Base-by-base conservation (phyloP, 257 asterid genomes). In the Cinchona pubescens region DNA sequence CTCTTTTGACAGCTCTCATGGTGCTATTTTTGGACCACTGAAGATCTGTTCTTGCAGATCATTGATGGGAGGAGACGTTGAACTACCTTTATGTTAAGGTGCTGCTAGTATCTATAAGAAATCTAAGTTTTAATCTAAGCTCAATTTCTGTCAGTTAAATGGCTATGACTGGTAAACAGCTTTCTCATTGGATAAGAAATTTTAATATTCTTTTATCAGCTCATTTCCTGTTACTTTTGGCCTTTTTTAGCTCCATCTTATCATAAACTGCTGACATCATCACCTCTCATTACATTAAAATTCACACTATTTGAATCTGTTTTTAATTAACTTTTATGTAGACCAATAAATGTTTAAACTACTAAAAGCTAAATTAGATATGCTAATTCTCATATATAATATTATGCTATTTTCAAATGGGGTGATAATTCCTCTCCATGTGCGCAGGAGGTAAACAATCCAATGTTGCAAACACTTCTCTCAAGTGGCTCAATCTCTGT, bases 401-500 rank as follows among this genome's bases (percentile, higher is more conserved):
- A 30, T 60, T 60, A 30, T 29, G 37, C 23, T 7, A 19, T 25
- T 32, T 65, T 38, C 3, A 2, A 2, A 21, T n/a, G 42, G 4
- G 67, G 9, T 18, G 43, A 7, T 23, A 19, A 43, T 49, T 7
- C 66, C 30, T 71, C 16, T 40, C 32, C 15, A 25, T 25, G 60
- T 64, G 11, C 43, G 51, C 88, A 93, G 97, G 96, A 80, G 35
- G 90, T 85, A 74, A 90, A 84, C 83, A 83, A 90, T 85, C 89
- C 89, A 35, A 72, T 82, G 76, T 53, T 92, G 59, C 86, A 88
- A 71, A 90, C 89, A 61, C 89, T 92, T 75, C 91, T 94, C 49
- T 80, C 86, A 18, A 78, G 93, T 23, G 84, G 90, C 74, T 43
- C 91, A 19, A 75, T 69, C 72, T 94, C 97, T 29, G 8, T 27